These are phyloP conservation scores for Chytriomyces sp. DNA, from an alignment of 192 early-diverging fungal species.

Conservation along the genomic window DNA sequence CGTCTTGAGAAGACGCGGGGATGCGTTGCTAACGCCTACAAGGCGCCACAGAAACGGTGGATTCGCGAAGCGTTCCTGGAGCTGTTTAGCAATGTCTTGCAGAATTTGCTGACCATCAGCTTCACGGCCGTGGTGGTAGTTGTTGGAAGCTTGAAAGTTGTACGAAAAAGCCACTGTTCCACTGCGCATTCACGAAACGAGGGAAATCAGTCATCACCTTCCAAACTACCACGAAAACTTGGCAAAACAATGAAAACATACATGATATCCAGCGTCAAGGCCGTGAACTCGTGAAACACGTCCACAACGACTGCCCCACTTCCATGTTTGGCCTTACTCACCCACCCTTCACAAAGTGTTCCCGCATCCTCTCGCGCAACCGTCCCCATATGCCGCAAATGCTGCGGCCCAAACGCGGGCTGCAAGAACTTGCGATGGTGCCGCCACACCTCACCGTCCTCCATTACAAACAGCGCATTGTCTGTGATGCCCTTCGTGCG, in stretches of 20 bases:
- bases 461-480: conserved; percentile 42
- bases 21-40: neutral
- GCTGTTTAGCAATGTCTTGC: neutral
- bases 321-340: neutral
- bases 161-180: conserved; percentile 35
- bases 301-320: neutral
- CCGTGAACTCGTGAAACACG: conserved; percentile 22
- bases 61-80: neutral
- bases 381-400: conserved; percentile 36
- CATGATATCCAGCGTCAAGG: conserved; percentile 42
- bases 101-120: neutral
- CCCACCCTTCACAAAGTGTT: neutral
- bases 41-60: conserved; percentile 1
- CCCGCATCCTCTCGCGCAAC: neutral
- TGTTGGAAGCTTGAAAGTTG: conserved; percentile 15
- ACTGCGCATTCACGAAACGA: neutral
- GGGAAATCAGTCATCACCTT: too few relatives aligned
- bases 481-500: conserved; percentile 22
- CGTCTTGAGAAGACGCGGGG: neutral
- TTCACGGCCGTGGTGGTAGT: neutral
- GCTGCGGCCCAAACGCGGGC: conserved; percentile 54
- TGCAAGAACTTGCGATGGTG: conserved; percentile 53
- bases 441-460: conserved; percentile 46
- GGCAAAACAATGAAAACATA: neutral
- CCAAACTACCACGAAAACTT: neutral